Evolutionary conservation across 163 green algal genomes (phyloP).

Genomic region (Volvox carteri): DNA sequence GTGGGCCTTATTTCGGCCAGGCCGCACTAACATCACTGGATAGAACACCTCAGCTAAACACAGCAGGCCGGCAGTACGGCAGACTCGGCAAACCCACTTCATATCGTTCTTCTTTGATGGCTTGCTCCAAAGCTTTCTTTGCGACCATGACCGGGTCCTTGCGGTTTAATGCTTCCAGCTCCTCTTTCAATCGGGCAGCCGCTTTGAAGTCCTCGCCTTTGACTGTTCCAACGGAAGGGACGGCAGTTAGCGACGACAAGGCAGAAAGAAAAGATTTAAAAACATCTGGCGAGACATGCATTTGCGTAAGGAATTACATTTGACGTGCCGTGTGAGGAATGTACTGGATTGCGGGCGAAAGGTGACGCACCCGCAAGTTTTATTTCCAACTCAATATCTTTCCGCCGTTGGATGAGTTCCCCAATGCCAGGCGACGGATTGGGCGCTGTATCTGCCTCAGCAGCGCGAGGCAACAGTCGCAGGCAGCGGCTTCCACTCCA

Average conservation of each 20-base stretch:
- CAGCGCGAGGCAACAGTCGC: neutral
- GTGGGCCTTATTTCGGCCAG: too few species aligned
- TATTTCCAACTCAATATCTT: slow-evolving; percentile 48
- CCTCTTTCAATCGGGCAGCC: slow-evolving; percentile 13
- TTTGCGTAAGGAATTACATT: too few species aligned
- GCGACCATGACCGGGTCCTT: slow-evolving; percentile 36
- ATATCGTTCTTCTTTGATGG: slow-evolving; percentile 50
- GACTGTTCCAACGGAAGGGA: neutral
- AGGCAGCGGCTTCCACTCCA: neutral
- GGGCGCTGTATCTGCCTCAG: neutral
- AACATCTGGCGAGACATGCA: too few species aligned
- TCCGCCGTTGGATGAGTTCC: slow-evolving; percentile 7
- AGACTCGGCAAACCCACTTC: slow-evolving; percentile 13
- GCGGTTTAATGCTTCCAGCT: slow-evolving; percentile 27
- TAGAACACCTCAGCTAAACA: too few species aligned
- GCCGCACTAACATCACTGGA: too few species aligned
- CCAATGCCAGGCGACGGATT: neutral
- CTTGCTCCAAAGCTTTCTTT: slow-evolving; percentile 8
- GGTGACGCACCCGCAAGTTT: slow-evolving; percentile 36
- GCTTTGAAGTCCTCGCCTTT: slow-evolving; percentile 39
- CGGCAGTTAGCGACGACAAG: too few species aligned
- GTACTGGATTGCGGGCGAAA: neutral
- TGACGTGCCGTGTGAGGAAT: too few species aligned
- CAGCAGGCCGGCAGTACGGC: neutral
- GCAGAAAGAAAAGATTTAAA: neutral